Evolutionary conservation across 495 filamentous ascomycete species (phyloP).

Genomic region (Astrothelium macrocarpum): DNA sequence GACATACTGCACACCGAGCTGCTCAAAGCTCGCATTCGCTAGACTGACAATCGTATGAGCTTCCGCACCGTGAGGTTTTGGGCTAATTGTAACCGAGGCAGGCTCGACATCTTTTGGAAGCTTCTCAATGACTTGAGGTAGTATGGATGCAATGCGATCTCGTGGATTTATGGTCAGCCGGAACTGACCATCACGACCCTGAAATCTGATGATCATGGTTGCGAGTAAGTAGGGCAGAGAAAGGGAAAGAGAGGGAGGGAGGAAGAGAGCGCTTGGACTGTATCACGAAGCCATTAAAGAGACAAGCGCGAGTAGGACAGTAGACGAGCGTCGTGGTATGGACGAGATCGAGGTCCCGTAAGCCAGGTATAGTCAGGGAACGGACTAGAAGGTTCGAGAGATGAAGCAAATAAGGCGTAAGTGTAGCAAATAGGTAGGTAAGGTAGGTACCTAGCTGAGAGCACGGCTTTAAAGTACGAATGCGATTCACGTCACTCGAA

Average conservation of each 20-base stretch:
- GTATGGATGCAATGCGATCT: constrained; percentile 41
- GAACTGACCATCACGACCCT: constrained; percentile 60
- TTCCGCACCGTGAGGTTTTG: constrained; percentile 65
- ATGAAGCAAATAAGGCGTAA: background rate
- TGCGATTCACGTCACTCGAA: constrained; percentile 2
- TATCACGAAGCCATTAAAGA: background rate
- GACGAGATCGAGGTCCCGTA: background rate
- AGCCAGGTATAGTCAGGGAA: background rate
- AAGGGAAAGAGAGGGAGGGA: background rate
- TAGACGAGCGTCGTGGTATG: background rate
- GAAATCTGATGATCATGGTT: constrained; percentile 59
- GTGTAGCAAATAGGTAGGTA: background rate
- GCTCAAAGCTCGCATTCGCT: constrained; percentile 53
- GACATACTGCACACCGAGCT: constrained; percentile 61
- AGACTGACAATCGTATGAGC: constrained; percentile 60
- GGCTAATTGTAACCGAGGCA: constrained; percentile 67
- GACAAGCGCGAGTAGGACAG: background rate
- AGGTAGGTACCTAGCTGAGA: no score
- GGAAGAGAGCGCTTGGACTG: background rate
- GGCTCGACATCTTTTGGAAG: constrained; percentile 63
- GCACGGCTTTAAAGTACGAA: no score
- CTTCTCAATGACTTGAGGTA: constrained; percentile 48
- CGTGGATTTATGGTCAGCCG: constrained; percentile 53
- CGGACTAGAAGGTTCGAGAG: background rate
- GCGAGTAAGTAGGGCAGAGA: background rate